Percentiles rank a stretch among this genome's conserved stretches.
These are phyloP conservation scores for Globisporangium acanthophoron DNA, from an alignment of 352 stramenopile genomes.

Conservation along the genomic window DNA sequence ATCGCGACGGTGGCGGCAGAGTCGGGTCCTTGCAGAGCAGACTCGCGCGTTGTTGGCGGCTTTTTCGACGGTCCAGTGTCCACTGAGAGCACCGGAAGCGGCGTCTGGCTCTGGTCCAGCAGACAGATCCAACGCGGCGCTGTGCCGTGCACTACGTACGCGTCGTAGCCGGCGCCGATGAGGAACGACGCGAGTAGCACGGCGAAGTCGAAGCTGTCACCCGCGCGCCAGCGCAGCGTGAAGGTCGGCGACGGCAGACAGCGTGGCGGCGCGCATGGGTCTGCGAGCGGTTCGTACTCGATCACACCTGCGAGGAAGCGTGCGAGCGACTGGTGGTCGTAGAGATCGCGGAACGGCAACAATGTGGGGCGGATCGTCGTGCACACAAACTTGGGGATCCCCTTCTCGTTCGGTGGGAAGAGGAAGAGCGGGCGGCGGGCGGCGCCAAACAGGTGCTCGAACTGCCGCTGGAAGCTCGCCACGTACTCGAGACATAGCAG, in stretches of 20 bases:
- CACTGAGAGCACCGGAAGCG: slow-evolving; percentile 49
- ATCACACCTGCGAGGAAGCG: slow-evolving; percentile 90
- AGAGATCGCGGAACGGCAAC: slow-evolving; percentile 89
- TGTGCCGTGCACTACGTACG: slow-evolving; percentile 89
- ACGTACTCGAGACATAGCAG: slow-evolving; percentile 94
- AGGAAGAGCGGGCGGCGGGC: slow-evolving; percentile 75
- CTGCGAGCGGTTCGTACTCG: slow-evolving; percentile 92
- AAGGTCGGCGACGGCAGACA: slow-evolving; percentile 84
- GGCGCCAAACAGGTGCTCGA: slow-evolving; percentile 80
- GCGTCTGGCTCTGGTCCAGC: slow-evolving; percentile 84
- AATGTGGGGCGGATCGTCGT: slow-evolving; percentile 91
- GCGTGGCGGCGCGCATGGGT: slow-evolving; percentile 60
- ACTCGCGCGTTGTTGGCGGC: slow-evolving; percentile 7
- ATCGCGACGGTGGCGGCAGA: neutral
- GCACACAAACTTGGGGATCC: slow-evolving; percentile 93
- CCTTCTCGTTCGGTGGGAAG: slow-evolving; percentile 89
- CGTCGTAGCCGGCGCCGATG: slow-evolving; percentile 92
- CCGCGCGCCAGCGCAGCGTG: slow-evolving; percentile 83
- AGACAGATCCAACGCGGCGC: slow-evolving; percentile 88
- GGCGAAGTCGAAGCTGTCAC: slow-evolving; percentile 92
- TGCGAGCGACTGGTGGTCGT: slow-evolving; percentile 82
- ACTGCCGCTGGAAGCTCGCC: slow-evolving; percentile 87
- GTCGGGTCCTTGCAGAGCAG: neutral
- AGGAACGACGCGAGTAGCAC: slow-evolving; percentile 89
- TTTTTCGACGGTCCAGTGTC: slow-evolving; percentile 45